Evolutionary conservation across 805 yeast species (phyloP).

Genomic region (Limtongozyma cylindracea): DNA sequence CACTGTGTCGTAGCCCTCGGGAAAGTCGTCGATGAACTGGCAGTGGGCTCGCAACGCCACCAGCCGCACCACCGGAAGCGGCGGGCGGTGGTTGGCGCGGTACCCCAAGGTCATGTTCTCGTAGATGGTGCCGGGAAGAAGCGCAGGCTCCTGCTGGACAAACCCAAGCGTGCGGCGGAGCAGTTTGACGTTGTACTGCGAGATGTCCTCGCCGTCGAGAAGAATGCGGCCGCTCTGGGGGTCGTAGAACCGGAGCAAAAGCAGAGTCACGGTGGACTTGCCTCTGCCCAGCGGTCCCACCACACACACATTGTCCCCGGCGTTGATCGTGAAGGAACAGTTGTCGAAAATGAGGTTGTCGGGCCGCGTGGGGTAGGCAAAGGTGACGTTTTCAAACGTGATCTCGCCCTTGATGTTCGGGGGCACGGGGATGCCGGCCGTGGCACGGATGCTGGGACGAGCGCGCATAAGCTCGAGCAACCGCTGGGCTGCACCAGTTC

Average conservation of each 20-base stretch:
- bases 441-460: slow-evolving; percentile 15
- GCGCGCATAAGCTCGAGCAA: slow-evolving; percentile 36
- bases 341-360: slow-evolving; percentile 11
- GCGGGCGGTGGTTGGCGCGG: slow-evolving; percentile 7
- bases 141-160: slow-evolving; percentile 37
- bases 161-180: slow-evolving; percentile 25
- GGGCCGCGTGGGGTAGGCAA: slow-evolving; percentile 15
- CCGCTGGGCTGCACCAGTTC: slow-evolving; percentile 21
- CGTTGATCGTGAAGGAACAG: slow-evolving; percentile 10
- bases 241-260: slow-evolving; percentile 25
- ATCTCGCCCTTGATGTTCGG: slow-evolving; percentile 5
- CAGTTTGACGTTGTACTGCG: slow-evolving; percentile 18
- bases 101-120: slow-evolving; percentile 32
- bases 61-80: slow-evolving; percentile 14
- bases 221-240: slow-evolving; percentile 19
- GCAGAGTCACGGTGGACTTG: slow-evolving; percentile 28
- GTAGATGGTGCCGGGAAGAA: slow-evolving; percentile 25
- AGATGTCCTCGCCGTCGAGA: slow-evolving; percentile 25
- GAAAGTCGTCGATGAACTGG: slow-evolving; percentile 26
- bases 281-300: slow-evolving; percentile 41
- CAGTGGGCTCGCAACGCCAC: slow-evolving; percentile 27
- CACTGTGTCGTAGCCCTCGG: slow-evolving; percentile 33
- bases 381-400: slow-evolving; percentile 12
- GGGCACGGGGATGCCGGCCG: slow-evolving; percentile 9
- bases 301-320: slow-evolving; percentile 13